Percentiles rank a stretch among this genome's conserved stretches.
phyloP scores from a whole-genome alignment of 108 stramenopile species.

The Licmophora abbreviata region DNA sequence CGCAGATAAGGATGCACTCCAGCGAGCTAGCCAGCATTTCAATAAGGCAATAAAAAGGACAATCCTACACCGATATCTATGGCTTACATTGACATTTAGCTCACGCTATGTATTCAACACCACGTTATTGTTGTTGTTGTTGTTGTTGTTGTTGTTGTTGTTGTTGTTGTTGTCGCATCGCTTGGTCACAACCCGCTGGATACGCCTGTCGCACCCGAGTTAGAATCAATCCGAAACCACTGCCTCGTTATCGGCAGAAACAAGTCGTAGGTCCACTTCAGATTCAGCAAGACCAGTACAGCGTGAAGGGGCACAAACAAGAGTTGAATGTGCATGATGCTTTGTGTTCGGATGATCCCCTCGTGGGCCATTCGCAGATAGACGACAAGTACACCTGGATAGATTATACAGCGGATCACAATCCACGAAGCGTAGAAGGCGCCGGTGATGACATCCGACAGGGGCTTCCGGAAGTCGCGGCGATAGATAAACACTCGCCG shows the following conservation, averaged over 20 bases:
- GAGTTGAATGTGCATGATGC: slow-evolving; percentile 15
- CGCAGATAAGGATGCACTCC: too few relatives aligned
- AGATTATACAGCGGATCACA: slow-evolving; percentile 28
- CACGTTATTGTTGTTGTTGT: too few relatives aligned
- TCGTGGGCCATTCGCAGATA: slow-evolving; percentile 5
- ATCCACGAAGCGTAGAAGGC: slow-evolving; percentile 43
- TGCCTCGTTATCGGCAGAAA: slow-evolving; percentile 28
- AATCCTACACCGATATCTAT: too few relatives aligned
- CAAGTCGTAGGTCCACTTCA: slow-evolving; percentile 29
- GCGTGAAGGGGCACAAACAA: slow-evolving; percentile 23
- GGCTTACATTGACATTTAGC: too few relatives aligned
- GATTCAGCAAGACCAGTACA: slow-evolving; percentile 19
- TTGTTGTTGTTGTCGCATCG: too few relatives aligned
- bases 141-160: too few relatives aligned
- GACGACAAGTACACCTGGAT: slow-evolving; percentile 14
- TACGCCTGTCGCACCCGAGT: too few relatives aligned
- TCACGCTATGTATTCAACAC: too few relatives aligned
- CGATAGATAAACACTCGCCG: slow-evolving; percentile 46
- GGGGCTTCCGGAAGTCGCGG: slow-evolving; percentile 29
- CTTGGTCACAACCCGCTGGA: too few relatives aligned
- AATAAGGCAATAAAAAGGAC: too few relatives aligned
- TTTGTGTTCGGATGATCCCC: slow-evolving; percentile 8
- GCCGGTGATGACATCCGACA: slow-evolving; percentile 31
- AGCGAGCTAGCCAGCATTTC: too few relatives aligned
- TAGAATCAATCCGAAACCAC: too few relatives aligned